Conservation (phyloP, 805 yeast species). For the Yarrowia phangngaensis region DNA sequence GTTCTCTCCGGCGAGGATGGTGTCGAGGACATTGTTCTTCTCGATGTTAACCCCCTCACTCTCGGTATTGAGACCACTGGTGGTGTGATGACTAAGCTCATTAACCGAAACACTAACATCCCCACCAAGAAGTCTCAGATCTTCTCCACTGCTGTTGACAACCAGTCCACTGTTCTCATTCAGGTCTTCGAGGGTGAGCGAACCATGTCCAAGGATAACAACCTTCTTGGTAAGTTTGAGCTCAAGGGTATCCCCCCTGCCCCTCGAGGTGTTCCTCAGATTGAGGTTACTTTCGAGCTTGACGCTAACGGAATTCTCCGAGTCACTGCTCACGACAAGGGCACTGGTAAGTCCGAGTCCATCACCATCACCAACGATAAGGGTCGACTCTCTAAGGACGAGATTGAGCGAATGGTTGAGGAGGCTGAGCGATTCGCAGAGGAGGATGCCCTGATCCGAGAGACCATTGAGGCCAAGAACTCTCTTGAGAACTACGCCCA, state of each 20-base stretch:
- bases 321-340: conserved; percentile 86
- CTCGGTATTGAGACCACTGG: conserved; percentile 96
- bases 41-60: conserved; percentile 92
- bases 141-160: conserved; percentile 93
- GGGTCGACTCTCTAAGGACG: conserved; percentile 90
- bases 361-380: conserved; percentile 90
- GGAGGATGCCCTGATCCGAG: conserved; percentile 79
- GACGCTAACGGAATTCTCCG: conserved; percentile 86
- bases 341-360: conserved; percentile 87
- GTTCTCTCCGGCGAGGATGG: conserved; percentile 94
- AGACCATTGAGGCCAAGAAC: conserved; percentile 85
- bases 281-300: conserved; percentile 82
- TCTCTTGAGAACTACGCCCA: conserved; percentile 84
- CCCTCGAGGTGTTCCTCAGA: conserved; percentile 88
- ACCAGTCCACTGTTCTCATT: conserved; percentile 91
- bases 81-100: conserved; percentile 94
- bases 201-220: conserved; percentile 90
- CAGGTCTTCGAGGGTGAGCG: conserved; percentile 97
- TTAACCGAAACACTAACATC: conserved; percentile 90
- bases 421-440: conserved; percentile 95
- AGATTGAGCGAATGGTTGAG: conserved; percentile 94
- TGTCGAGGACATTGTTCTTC: conserved; percentile 80
- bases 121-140: conserved; percentile 95
- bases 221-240: conserved; percentile 81
- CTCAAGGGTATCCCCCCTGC: conserved; percentile 85